Percentiles rank a stretch among this genome's conserved stretches.
Conservation (phyloP, 345 rosid genomes). For the Populus tremula region DNA sequence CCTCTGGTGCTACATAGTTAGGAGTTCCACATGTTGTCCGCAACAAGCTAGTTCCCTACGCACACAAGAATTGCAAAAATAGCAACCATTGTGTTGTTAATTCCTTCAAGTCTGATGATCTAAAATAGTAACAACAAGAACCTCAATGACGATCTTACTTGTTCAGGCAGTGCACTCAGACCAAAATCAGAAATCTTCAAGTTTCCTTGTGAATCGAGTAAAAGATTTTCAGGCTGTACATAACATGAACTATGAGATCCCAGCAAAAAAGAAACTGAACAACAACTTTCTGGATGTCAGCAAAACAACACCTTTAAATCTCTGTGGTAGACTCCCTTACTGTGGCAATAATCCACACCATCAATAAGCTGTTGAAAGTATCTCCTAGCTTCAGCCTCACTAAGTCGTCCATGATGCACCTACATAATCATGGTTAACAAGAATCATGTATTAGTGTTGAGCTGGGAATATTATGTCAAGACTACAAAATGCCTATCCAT, state of each 20-base stretch:
- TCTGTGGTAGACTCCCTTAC: slow-evolving; percentile 91
- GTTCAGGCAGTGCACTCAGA: slow-evolving; percentile 83
- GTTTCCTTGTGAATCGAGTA: slow-evolving; percentile 88
- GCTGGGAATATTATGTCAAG: background rate
- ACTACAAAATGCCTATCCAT: background rate
- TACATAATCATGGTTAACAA: slow-evolving; percentile 21
- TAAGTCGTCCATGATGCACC: slow-evolving; percentile 84
- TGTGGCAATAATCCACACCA: slow-evolving; percentile 92
- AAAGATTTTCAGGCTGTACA: slow-evolving; percentile 87
- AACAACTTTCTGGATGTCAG: background rate
- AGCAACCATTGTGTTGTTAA: background rate
- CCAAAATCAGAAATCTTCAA: slow-evolving; percentile 96
- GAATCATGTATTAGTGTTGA: background rate
- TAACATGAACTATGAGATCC: slow-evolving; percentile 18
- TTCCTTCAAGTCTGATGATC: background rate
- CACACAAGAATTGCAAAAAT: slow-evolving; percentile 11
- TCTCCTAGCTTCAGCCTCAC: slow-evolving; percentile 84
- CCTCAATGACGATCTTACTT: slow-evolving; percentile 41
- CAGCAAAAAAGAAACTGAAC: background rate
- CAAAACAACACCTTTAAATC: slow-evolving; percentile 67
- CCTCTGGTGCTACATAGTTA: slow-evolving; percentile 99
- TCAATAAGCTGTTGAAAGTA: slow-evolving; percentile 96
- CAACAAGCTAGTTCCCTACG: slow-evolving; percentile 76
- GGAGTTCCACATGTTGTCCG: slow-evolving; percentile 97
- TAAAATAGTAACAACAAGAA: background rate